A percentile compares a stretch with the other conserved stretches of the same genome.
These are phyloP conservation scores for Debaryomycetaceae sp. DNA, from an alignment of 1,139 yeast genomes.

Conservation along the genomic window DNA sequence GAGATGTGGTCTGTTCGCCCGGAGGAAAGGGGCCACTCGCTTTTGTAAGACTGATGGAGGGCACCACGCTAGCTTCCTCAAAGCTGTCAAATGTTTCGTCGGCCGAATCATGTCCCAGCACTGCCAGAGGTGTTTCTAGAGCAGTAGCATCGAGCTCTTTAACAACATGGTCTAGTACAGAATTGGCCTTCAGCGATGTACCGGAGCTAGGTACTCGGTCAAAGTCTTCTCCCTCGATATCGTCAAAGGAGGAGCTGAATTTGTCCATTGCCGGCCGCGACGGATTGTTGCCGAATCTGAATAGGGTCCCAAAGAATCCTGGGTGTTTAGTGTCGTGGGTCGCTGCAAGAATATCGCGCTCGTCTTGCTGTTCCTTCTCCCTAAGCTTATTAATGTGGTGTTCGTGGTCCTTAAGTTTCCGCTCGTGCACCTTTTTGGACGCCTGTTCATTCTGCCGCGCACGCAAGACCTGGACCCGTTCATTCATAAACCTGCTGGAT, in stretches of 20 bases:
- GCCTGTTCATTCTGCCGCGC: conserved; percentile 32
- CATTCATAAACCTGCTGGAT: conserved; percentile 27
- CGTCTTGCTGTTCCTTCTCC: conserved; percentile 33
- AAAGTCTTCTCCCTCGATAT: too few relatives aligned
- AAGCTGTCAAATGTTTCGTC: too few relatives aligned
- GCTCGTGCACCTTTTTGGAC: conserved; percentile 26
- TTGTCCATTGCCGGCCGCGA: background rate
- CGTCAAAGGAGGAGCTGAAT: background rate
- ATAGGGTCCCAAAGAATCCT: conserved; percentile 20
- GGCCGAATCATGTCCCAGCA: too few relatives aligned
- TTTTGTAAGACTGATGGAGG: too few relatives aligned
- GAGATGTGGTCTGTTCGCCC: too few relatives aligned
- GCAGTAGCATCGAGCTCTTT: too few relatives aligned
- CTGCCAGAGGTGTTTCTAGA: too few relatives aligned
- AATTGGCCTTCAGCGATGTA: too few relatives aligned
- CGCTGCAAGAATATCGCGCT: conserved; percentile 18
- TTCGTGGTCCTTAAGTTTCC: conserved; percentile 33
- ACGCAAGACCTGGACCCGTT: conserved; percentile 27
- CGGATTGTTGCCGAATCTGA: conserved; percentile 9
- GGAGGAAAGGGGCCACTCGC: too few relatives aligned
- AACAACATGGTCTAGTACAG: too few relatives aligned
- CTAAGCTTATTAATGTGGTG: conserved; percentile 23
- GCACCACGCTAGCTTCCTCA: too few relatives aligned
- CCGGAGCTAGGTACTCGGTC: too few relatives aligned
- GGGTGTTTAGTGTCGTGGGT: conserved; percentile 10